Evolutionary conservation across 1,284 basidiomycete genomes (phyloP), one percentile per base, ranked within the genome.

Genomic region (Puccinia polysora): DNA sequence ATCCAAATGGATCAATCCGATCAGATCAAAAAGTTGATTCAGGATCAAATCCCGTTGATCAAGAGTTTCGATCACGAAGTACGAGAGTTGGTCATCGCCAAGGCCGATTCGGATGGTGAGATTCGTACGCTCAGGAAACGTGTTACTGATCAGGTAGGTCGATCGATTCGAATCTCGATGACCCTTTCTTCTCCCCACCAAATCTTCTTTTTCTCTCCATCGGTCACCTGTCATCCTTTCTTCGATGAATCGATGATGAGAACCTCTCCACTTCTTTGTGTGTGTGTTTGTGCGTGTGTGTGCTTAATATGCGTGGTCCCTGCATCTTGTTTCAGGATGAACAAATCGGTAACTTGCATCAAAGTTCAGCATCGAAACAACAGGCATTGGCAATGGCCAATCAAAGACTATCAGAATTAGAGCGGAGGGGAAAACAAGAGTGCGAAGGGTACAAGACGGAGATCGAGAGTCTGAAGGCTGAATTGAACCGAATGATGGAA

Each of bases 301-400:
- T 10, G n/a, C 10, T 45, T 45, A 10, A 45, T 10, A 45, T 45
- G 10, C 40, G 40, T n/a, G n/a, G 10, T 45, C 50, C 50, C 28
- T 28, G 55, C 10, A 28, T 58, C 5, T 8, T 20, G 7, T 5
- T 30, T 34, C 40, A 65, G 64, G 64, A 65, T 65, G 64, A 65
- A 40, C 47, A 65, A 65, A 65, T 65, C 14, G 64, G 64, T 18
- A 65, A 65, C 49, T 50, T 65, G 23, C 64, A 65, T 53, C 47
- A 55, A 36, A 55, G 45, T 55, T 52, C 50, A 25, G 64, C 64
- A 28, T 53, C 64, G 2, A 65, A 65, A 40, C 64, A 65, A 55
- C 64, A 65, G 53, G 64, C 64, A 34, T 40, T 65, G 28, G 64
- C 64, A 5, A 65, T 50, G 47, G 64, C 50, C 14, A 65, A 65